Evolutionary conservation across 2,329 filamentous ascomycete genomes (phyloP).

Genomic region (Macrophomina tecta): DNA sequence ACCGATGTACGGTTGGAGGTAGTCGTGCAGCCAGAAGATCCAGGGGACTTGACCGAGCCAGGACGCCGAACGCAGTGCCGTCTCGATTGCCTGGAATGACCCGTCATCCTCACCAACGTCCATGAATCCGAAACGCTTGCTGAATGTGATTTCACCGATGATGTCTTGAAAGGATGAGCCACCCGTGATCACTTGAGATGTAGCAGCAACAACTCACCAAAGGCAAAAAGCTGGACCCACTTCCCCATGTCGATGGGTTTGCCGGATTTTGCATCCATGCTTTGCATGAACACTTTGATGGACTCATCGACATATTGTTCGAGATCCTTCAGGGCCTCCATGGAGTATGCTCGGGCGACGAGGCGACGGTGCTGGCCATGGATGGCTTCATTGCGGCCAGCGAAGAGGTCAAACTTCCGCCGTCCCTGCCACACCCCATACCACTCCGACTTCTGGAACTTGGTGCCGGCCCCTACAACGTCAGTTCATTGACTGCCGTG

Average conservation of each 20-base stretch:
- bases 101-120: slow-evolving; percentile 43
- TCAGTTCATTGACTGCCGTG: neutral
- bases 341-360: slow-evolving; percentile 44
- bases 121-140: slow-evolving; percentile 46
- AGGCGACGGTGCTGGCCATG: slow-evolving; percentile 44
- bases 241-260: slow-evolving; percentile 43
- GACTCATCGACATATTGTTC: slow-evolving; percentile 49
- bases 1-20: slow-evolving; percentile 44
- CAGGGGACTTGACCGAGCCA: slow-evolving; percentile 50
- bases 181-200: too few relatives aligned
- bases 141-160: slow-evolving; percentile 50
- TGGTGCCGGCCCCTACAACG: slow-evolving; percentile 43
- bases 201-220: slow-evolving; percentile 36
- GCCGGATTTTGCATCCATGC: slow-evolving; percentile 38
- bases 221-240: slow-evolving; percentile 51
- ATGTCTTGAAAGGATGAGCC: slow-evolving; percentile 39
- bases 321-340: slow-evolving; percentile 47
- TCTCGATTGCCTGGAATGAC: slow-evolving; percentile 42
- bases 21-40: slow-evolving; percentile 44
- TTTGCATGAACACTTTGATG: slow-evolving; percentile 42
- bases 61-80: slow-evolving; percentile 39
- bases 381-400: slow-evolving; percentile 44
- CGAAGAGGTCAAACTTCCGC: slow-evolving; percentile 49
- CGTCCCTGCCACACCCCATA: slow-evolving; percentile 50
- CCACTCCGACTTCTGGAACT: slow-evolving; percentile 50